Base-by-base conservation (phyloP, 164 flowering plant genomes). In the Warburgia ugandensis region DNA sequence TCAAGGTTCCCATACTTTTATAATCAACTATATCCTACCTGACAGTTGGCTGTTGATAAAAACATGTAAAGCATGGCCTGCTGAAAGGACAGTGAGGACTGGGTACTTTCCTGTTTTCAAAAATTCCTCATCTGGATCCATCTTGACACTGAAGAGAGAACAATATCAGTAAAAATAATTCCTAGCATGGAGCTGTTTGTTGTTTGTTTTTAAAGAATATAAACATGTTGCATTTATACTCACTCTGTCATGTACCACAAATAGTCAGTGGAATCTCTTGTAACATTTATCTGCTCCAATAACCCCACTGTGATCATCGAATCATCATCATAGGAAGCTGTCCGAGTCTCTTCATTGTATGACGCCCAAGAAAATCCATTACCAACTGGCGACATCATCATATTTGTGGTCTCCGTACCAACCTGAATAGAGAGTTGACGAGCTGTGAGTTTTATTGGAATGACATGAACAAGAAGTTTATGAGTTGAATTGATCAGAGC, bases 221-320 rank as follows among this genome's bases (percentile, higher is more conserved):
- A 47, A 25, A 47, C 14, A 25, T 21, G 25, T 23, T 20, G 30
- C n/a, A 5, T 13, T 45, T 8, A 11, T 55, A 77, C 97, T 76
- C 59, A 91, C 98, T 72, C 81, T 70, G 96, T 81, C 65, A 76
- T 63, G 69, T 91, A 91, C 98, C 98, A 91, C 75, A 91, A 65
- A 55, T 91, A 91, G 59, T 91, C 98, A 6, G 90, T 55, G 48
- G 60, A 31, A 73, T 91, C 98, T 66, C 87, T 67, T 7, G 98
- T 91, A 36, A 70, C 47, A 65, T 69, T 71, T 45, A 87, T 63
- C 65, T 91, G 98, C 71, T 87, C 98, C 73, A 53, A 63, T 54
- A 91, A 57, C 37, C 94, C 89, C 28, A 51, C 48, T 40, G 23
- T 30, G 36, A 81, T 52, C 40, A 68, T 29, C 26, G 86, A 54